phyloP scores from a whole-genome alignment of 176 grass and related monocot species.

The Lolium perenne region DNA sequence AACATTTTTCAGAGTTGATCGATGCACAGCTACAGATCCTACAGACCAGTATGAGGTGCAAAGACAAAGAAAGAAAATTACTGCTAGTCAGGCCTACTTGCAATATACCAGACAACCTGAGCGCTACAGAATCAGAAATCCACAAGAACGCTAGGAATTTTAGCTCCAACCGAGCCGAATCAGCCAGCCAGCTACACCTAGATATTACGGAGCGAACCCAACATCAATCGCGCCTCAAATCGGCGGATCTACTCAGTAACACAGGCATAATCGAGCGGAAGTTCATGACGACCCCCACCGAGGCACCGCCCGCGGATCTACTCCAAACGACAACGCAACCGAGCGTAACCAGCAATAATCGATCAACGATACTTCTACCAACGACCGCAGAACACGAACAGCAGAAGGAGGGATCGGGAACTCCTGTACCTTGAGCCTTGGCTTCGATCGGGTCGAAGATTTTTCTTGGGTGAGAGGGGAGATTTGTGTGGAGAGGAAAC shows the following conservation, averaged over 20 bases:
- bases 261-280: neutral
- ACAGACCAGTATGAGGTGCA: too few relatives aligned
- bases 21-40: too few relatives aligned
- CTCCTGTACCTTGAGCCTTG: neutral
- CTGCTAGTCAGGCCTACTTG: too few relatives aligned
- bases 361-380: neutral
- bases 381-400: neutral
- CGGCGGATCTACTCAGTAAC: neutral
- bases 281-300: neutral
- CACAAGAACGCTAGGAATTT: neutral
- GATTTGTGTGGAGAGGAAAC: neutral
- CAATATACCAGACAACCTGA: neutral
- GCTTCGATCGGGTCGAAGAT: neutral
- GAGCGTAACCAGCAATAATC: neutral
- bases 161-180: neutral
- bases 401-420: neutral
- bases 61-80: too few relatives aligned
- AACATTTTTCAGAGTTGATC: too few relatives aligned
- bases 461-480: neutral
- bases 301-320: neutral
- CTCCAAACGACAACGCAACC: neutral
- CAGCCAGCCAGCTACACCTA: neutral
- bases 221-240: neutral
- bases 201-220: too few relatives aligned
- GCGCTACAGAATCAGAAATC: too few relatives aligned